Percentiles rank a stretch among this genome's conserved stretches.
Conservation (phyloP, 2,329 filamentous ascomycete species). For the Metarhizium brunneum region DNA sequence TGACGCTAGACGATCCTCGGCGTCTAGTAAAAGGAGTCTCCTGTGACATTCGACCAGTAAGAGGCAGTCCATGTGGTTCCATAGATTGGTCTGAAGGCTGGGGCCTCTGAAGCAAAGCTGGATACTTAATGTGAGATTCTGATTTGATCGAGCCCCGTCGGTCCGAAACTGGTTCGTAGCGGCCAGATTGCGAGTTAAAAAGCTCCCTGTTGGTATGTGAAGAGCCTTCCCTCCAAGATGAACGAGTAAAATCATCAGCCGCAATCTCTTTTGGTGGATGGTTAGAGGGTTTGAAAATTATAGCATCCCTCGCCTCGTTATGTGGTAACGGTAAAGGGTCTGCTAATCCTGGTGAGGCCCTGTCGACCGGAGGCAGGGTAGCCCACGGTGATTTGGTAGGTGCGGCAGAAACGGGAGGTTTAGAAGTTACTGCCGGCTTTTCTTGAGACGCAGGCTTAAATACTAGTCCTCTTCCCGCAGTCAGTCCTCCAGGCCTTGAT, state of each 20-base stretch:
- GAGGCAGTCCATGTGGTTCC: conserved; percentile 80
- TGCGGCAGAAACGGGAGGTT: conserved; percentile 55
- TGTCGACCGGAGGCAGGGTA: conserved; percentile 73
- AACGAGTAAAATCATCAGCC: conserved; percentile 84
- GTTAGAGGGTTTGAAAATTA: conserved; percentile 45
- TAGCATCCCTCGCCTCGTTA: conserved; percentile 43
- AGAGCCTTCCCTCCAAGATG: conserved; percentile 67
- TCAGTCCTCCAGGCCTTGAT: conserved; percentile 35
- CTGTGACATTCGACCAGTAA: conserved; percentile 61
- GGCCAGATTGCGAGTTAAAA: conserved; percentile 90
- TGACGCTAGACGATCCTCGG: conserved; percentile 84
- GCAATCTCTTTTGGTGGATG: conserved; percentile 69
- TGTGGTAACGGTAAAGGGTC: conserved; percentile 42
- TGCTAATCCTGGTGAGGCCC: conserved; percentile 58
- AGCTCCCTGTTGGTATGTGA: conserved; percentile 61
- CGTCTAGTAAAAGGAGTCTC: conserved; percentile 64
- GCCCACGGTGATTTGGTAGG: conserved; percentile 91
- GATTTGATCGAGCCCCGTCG: conserved; percentile 61
- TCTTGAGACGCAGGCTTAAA: conserved; percentile 56
- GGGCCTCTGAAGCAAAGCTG: conserved; percentile 70
- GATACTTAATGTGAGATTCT: conserved; percentile 60
- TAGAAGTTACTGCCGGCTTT: conserved; percentile 64
- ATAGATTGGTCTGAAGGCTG: conserved; percentile 56
- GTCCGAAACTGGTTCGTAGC: conserved; percentile 81
- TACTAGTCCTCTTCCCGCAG: conserved; percentile 51